phyloP scores from a whole-genome alignment of 164 flowering plant genomes.

The Magnolia sinica region DNA sequence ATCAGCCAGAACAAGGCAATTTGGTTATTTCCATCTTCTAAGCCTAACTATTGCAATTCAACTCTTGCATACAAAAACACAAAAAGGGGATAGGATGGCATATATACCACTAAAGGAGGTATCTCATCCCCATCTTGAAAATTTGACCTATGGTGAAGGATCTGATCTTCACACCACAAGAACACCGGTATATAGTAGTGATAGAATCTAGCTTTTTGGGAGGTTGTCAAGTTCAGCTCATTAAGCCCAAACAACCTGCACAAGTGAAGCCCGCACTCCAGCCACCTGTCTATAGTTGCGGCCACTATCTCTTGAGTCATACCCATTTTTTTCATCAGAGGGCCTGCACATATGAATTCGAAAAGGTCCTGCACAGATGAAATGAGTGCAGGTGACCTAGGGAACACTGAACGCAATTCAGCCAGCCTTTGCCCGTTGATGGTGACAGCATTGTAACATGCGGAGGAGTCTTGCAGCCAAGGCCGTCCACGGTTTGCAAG shows the following conservation, averaged over 20 bases:
- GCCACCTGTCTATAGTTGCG: conserved; percentile 74
- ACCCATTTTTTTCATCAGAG: conserved; percentile 57
- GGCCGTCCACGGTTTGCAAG: conserved; percentile 33
- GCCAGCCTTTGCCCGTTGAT: conserved; percentile 23
- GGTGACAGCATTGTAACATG: conserved; percentile 1
- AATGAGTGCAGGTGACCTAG: conserved; percentile 50
- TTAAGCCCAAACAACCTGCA: conserved; percentile 70
- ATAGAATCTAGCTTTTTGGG: conserved; percentile 79
- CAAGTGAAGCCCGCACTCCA: conserved; percentile 49
- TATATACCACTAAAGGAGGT: conserved; percentile 87
- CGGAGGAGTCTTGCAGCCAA: conserved; percentile 50
- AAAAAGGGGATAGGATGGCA: conserved; percentile 26
- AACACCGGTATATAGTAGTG: conserved; percentile 94
- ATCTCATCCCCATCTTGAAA: conserved; percentile 69
- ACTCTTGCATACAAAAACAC: conserved; percentile 56
- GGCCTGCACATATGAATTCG: conserved; percentile 80
- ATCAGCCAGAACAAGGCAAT: too few species aligned
- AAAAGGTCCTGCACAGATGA: conserved; percentile 75
- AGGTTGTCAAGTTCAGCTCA: conserved; percentile 47
- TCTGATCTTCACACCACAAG: conserved; percentile 90
- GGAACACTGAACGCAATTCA: conserved; percentile 39
- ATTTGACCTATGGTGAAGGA: conserved; percentile 54
- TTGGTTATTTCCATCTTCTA: too few species aligned
- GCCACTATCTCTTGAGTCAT: conserved; percentile 56
- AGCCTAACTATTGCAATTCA: conserved; percentile 48